phyloP scores from a whole-genome alignment of 2,329 filamentous ascomycete species.

The Xylaria sp. region DNA sequence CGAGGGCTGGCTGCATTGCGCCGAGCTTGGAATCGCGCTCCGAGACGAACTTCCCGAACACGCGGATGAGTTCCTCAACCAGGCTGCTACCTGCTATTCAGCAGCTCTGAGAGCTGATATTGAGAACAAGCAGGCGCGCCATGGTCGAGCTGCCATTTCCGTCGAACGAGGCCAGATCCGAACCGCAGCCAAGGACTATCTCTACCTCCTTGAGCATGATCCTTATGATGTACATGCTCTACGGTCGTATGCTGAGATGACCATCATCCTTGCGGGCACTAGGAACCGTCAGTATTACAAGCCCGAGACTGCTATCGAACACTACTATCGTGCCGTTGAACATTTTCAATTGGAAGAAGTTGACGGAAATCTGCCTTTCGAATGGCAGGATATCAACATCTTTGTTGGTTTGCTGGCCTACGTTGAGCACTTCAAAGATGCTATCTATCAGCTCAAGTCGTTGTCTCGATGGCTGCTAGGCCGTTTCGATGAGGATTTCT shows the following conservation, averaged over 20 bases:
- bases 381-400: constrained; percentile 80
- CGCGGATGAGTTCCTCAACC: constrained; percentile 42
- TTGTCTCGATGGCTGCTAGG: constrained; percentile 79
- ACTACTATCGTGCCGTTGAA: constrained; percentile 45
- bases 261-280: constrained; percentile 43
- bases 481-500: constrained; percentile 66
- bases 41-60: constrained; percentile 43
- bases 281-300: constrained; percentile 39
- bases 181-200: constrained; percentile 53
- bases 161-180: constrained; percentile 50
- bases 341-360: constrained; percentile 35
- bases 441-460: constrained; percentile 63
- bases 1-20: constrained; percentile 54
- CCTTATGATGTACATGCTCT: constrained; percentile 52
- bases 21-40: constrained; percentile 50
- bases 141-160: constrained; percentile 54
- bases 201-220: constrained; percentile 46
- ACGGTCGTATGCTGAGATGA: constrained; percentile 52
- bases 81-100: constrained; percentile 55
- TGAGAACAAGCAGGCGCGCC: constrained; percentile 51
- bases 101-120: constrained; percentile 54
- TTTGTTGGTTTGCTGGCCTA: constrained; percentile 76
- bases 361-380: constrained; percentile 37
- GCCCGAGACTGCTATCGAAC: constrained; percentile 37
- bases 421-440: constrained; percentile 56